Evolutionary conservation across 495 filamentous ascomycete genomes (phyloP).

Genomic region (Penicillium lagena): DNA sequence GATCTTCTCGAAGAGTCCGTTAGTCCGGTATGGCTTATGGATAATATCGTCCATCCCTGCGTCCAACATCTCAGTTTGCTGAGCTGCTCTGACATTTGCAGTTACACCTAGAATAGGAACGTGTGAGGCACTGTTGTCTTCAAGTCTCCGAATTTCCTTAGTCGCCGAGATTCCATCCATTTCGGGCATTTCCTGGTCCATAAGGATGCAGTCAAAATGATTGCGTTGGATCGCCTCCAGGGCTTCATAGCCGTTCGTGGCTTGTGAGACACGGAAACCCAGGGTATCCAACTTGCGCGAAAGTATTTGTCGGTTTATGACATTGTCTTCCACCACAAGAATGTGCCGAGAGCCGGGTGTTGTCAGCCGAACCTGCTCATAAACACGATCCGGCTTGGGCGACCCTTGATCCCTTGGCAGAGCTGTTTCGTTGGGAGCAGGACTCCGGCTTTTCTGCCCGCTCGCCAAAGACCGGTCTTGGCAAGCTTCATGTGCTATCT

Average conservation of each 20-base stretch:
- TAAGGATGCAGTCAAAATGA: conserved; percentile 54
- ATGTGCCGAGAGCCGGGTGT: too few species aligned
- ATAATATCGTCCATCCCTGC: conserved; percentile 82
- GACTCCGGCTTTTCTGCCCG: too few species aligned
- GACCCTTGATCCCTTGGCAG: too few species aligned
- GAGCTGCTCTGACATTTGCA: conserved; percentile 66
- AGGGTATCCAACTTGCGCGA: conserved; percentile 54
- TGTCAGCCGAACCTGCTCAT: too few species aligned
- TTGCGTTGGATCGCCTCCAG: conserved; percentile 39
- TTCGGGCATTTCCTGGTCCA: conserved; percentile 83
- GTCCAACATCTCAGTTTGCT: conserved; percentile 55
- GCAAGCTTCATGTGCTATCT: conserved; percentile 1
- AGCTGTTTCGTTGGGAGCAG: too few species aligned
- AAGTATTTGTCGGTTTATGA: conserved; percentile 68
- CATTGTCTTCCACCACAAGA: conserved; percentile 79
- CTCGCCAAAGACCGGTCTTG: too few species aligned
- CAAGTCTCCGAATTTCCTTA: conserved; percentile 56
- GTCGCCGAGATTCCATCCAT: conserved; percentile 75
- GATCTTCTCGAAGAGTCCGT: conserved; percentile 65
- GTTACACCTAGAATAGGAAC: conserved; percentile 73
- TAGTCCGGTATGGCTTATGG: conserved; percentile 72
- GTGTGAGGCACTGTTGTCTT: conserved; percentile 41
- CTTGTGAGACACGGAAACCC: conserved; percentile 60
- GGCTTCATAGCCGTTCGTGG: conserved; percentile 72
- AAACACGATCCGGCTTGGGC: too few species aligned